Evolutionary conservation across 139 green algal species (phyloP), one percentile per base, ranked within the genome.

Genomic region (Axilococcus clingmanii): DNA sequence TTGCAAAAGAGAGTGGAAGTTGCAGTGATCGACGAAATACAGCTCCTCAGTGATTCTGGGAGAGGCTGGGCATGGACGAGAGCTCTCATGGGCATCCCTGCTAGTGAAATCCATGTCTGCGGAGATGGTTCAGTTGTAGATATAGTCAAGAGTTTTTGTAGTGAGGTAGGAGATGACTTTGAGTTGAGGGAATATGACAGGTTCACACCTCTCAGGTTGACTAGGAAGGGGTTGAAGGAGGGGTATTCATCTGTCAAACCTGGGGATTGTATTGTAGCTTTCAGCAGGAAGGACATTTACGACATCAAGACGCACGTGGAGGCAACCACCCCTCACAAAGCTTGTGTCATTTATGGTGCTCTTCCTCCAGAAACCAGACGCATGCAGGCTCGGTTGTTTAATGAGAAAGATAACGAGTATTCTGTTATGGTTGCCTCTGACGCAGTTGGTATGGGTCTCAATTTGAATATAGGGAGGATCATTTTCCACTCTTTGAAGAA

Each of bases 391-490:
- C 59, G 68, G 16, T 66, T 94, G 43, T 96, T 96, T 71, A 96
- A 96, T 45, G 75, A 93, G 43, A 57, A 66, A 16, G 58, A 74
- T 44, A 80, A 38, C 36, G 76, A 63, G 2, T 87, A 82, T 53
- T 34, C 74, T 12, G 79, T 99, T 36, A 63, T 99, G 49, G 80
- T 96, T 24, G 91, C 91, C 14, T 84, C 65, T 7, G 91, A 99
- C 57, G 91, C 91, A 4, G 80, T 99, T 17, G 91, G 91, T 7
- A 96, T 98, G 87, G 91, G 91, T 4, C 68, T 98, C 28, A 98
- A 98, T 70, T 79, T 98, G 36, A 95, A 92, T 74, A 95, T 98
- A 28, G 52, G 75, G 3, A 72, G 89, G 23, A 67, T 97, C 35
- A 74, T 97, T 34, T 96, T 97, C 61, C 75, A 75, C 48, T 70